Conservation (phyloP, 495 filamentous ascomycete species). For the Stereocaulon alpinum region DNA sequence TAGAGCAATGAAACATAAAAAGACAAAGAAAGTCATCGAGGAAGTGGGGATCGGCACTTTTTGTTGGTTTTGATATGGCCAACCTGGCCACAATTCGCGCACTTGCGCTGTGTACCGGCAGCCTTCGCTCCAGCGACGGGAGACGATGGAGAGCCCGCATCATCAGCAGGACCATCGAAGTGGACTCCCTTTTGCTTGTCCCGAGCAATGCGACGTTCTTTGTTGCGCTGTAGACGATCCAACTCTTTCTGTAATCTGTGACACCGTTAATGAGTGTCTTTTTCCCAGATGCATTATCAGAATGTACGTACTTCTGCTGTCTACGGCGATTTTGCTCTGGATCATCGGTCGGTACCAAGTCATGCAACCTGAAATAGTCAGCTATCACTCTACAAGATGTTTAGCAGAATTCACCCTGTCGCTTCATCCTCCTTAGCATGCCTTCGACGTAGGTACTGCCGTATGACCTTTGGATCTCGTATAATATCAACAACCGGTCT, state of each 20-base stretch:
- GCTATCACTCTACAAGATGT: conserved; percentile 16
- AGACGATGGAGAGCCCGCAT: conserved; percentile 33
- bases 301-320: conserved; percentile 36
- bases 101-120: conserved; percentile 75
- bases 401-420: conserved; percentile 45
- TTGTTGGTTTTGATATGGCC: conserved; percentile 99
- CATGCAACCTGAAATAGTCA: conserved; percentile 39
- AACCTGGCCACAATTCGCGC: conserved; percentile 89
- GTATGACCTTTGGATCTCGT: conserved; percentile 63
- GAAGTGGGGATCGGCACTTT: conserved; percentile 48
- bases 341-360: conserved; percentile 64
- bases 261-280: conserved; percentile 11
- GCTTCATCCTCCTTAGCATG: conserved; percentile 49
- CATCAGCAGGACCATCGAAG: conserved; percentile 36
- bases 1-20: not conserved
- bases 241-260: conserved; percentile 64
- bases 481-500: conserved; percentile 51
- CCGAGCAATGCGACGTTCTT: conserved; percentile 78
- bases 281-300: conserved; percentile 14
- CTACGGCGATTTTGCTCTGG: conserved; percentile 55
- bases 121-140: conserved; percentile 36
- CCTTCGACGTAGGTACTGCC: conserved; percentile 48
- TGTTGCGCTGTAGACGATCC: conserved; percentile 74
- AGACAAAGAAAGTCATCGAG: not conserved
- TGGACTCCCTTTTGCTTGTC: conserved; percentile 72